Evolutionary conservation across 371 early-diverging fungal genomes (phyloP), one percentile per base, ranked within the genome.

Genomic region (Lichtheimia corymbifera): DNA sequence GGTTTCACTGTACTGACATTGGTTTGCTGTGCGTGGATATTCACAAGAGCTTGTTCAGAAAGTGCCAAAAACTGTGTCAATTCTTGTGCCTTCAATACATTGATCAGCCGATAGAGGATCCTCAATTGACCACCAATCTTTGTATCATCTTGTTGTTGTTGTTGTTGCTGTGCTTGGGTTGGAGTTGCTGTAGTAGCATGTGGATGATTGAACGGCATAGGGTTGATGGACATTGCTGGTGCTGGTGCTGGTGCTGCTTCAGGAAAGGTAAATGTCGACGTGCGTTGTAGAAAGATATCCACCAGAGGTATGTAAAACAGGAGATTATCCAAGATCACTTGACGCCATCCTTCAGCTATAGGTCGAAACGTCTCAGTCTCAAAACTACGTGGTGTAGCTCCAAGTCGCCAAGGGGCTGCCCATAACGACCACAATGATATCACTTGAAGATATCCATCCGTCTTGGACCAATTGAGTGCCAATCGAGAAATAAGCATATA

Each of bases 351-450:
- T 3, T 62, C 56, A 18, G 54, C 35, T 12, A 68, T 55, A 0
- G 70, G 68, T 14, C 24, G 24, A 24, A 59, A 59, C 2, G 28
- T 43, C 0, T 58, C n/a, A 0, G 44, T 43, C 17, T 61, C 58
- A 2, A 45, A 40, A 4, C 54, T 53, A 24, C 35, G 25, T 9
- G 62, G 56, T 0, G 14, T 24, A 5, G 44, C 14, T 17, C 72
- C 72, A 4, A 65, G 50, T 30, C 22, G 54, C 78, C 78, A 77
- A 1, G 78, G 70, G 5, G 66, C 59, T 25, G 71, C 68, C 78
- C 78, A 77, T 2, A 70, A 15, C 1, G 59, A 24, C 78, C 78
- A 77, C 2, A 77, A 44, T 13, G 67, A 62, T 0, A 74, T 55
- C 41, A 69, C 75, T 25, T 65, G 60, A 17, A 65, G 43, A 49